Evolutionary conservation across 768 basidiomycete species (phyloP).

Genomic region (Tricholoma terreum): DNA sequence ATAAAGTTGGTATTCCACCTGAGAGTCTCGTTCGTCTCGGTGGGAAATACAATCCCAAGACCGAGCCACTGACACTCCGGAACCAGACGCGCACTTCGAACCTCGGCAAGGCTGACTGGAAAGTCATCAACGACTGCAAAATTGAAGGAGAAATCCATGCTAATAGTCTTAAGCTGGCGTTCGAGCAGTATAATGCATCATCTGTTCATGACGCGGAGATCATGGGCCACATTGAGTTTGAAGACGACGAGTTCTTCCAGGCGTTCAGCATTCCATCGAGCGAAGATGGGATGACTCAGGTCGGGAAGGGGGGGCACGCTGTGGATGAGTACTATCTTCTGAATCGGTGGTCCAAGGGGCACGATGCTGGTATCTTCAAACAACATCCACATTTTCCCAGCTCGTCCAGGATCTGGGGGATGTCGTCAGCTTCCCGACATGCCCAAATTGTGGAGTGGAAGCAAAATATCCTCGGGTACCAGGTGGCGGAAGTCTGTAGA

Average conservation of each 20-base stretch:
- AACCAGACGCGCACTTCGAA: constrained; percentile 30
- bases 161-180: neutral
- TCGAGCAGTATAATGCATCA: neutral
- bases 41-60: constrained; percentile 49
- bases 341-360: neutral
- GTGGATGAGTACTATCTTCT: neutral
- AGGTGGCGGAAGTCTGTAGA: neutral
- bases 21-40: constrained; percentile 53
- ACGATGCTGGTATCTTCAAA: neutral
- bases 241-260: neutral
- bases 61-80: constrained; percentile 43
- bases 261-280: neutral
- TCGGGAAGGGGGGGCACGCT: neutral
- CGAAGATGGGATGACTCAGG: neutral
- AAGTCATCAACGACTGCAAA: constrained; percentile 39
- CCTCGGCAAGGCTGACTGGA: constrained; percentile 35
- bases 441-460: neutral
- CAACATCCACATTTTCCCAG: no score
- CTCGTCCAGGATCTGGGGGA: neutral
- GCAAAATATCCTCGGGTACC: neutral
- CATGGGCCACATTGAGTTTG: neutral
- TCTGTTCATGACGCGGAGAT: neutral
- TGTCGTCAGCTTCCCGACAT: neutral
- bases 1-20: constrained; percentile 55
- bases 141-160: constrained; percentile 4